Conservation (phyloP, 768 basidiomycete genomes). For the Lactarius trivialis region DNA sequence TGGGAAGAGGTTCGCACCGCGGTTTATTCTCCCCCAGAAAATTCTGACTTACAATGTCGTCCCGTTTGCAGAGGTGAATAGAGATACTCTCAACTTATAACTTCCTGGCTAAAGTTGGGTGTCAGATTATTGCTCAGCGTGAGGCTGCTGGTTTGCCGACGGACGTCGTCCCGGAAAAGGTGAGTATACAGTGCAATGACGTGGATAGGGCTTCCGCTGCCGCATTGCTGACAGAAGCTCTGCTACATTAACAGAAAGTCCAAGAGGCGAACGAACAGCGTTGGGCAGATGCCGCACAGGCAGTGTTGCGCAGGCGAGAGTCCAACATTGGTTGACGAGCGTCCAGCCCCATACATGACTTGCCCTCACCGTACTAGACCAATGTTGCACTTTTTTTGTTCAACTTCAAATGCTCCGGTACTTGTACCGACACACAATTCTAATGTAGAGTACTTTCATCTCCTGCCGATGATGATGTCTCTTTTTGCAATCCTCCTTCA, state of each 20-base stretch:
- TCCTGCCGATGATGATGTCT: neutral
- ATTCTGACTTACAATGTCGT: neutral
- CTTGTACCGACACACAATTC: neutral
- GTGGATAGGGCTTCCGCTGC: neutral
- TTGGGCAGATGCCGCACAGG: slow-evolving; percentile 18
- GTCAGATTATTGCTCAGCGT: slow-evolving; percentile 16
- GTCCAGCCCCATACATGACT: neutral
- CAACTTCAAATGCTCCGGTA: neutral
- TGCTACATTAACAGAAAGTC: slow-evolving; percentile 8
- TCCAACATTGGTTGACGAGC: neutral
- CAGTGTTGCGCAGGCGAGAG: slow-evolving; percentile 8
- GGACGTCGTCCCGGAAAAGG: slow-evolving; percentile 15
- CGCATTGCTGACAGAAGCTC: neutral
- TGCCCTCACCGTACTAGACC: neutral
- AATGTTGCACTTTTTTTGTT: neutral
- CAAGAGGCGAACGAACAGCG: slow-evolving; percentile 19
- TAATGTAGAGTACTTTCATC: slow-evolving; percentile 4
- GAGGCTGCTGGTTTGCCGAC: slow-evolving; percentile 16
- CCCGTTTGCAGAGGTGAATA: slow-evolving; percentile 6
- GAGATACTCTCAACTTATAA: neutral
- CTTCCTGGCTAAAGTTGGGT: neutral
- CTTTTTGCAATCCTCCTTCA: slow-evolving; percentile 20
- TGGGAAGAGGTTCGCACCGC: slow-evolving; percentile 13
- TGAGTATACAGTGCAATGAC: neutral
- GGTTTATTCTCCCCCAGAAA: neutral